Evolutionary conservation across 768 basidiomycete species (phyloP).

Genomic region (Leucosporidium yakuticum): DNA sequence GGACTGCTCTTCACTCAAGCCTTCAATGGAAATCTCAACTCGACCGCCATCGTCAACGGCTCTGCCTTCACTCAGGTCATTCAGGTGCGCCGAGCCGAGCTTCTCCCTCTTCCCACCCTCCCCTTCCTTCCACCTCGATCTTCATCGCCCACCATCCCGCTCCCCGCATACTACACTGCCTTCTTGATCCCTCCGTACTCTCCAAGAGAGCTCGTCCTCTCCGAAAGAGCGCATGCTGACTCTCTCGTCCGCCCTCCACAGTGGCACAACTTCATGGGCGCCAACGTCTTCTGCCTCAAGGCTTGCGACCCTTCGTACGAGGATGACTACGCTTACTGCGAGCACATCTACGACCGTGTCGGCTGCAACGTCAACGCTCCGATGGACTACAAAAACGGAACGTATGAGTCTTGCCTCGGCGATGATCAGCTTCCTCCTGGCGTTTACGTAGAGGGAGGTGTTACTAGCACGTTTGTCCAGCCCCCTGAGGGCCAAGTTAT

Average conservation of each 20-base stretch:
- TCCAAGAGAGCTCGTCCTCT: no score
- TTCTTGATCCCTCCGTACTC: no score
- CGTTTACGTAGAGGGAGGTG: constrained; percentile 19
- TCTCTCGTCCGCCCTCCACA: not conserved
- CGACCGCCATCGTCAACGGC: constrained; percentile 42
- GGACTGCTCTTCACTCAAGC: constrained; percentile 61
- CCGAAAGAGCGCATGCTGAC: not conserved
- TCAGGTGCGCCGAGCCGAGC: no score
- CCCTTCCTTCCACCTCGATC: no score
- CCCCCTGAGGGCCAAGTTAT: constrained; percentile 22
- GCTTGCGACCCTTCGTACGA: constrained; percentile 57
- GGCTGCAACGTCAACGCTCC: constrained; percentile 67
- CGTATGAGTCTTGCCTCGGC: constrained; percentile 61
- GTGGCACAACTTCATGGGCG: constrained; percentile 63
- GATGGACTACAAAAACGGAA: constrained; percentile 53
- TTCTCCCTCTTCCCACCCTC: no score
- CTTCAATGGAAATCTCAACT: constrained; percentile 49
- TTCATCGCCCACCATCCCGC: no score
- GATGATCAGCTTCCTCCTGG: constrained; percentile 56
- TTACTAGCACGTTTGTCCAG: constrained; percentile 25
- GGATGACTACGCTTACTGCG: constrained; percentile 52
- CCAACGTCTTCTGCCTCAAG: constrained; percentile 21
- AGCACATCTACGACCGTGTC: constrained; percentile 53
- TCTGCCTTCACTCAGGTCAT: constrained; percentile 27
- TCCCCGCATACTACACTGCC: no score